Evolutionary conservation across 1,284 basidiomycete genomes (phyloP), one percentile per base, ranked within the genome.

Genomic region (Ceratobasidium sp.): DNA sequence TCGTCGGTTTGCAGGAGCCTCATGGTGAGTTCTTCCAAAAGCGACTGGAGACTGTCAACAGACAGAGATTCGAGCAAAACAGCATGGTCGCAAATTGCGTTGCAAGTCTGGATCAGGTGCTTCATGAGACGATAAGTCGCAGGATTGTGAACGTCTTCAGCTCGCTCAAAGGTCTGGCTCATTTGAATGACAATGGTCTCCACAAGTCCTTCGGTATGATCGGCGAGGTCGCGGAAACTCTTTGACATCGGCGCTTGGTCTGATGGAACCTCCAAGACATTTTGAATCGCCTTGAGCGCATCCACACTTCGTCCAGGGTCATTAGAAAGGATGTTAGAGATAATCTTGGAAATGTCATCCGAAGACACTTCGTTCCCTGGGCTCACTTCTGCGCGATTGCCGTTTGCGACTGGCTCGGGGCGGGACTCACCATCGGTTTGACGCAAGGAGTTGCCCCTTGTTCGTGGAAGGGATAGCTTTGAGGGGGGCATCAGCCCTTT

Each of bases 1-100:
- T 95, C 93, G 74, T 97, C 94, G 49, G 95, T 95, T 76, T 96
- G 91, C 47, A 97, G 84, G 41, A 99, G 82, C 25, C 95, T 87
- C 67, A 93, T 79, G 0, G 95, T 95, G 70, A 99, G 79, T 77
- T 95, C 93, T 74, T 93, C 91, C 59, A 97, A 79, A 19, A 98
- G 78, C 7, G 87, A 84, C 3, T 88, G 89, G 71, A 95, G 77
- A 64, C 89, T 90, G 58, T 90, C 87, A 41, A 91, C 86, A 0
- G 90, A 90, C 60, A 95, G 76, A 3, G 90, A 91, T 77, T 93
- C 89, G 5, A 91, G 89, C 42, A 95, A 81, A 70, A 90, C 83
- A 23, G 85, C 78, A 76, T 94, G 90, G 75, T 95, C 93, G 74
- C 93, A 95, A 77, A 95, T 94, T 30, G 91, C 90, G 74, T 94